phyloP scores from a whole-genome alignment of 2,329 filamentous ascomycete species.

The Xylaria sp. region DNA sequence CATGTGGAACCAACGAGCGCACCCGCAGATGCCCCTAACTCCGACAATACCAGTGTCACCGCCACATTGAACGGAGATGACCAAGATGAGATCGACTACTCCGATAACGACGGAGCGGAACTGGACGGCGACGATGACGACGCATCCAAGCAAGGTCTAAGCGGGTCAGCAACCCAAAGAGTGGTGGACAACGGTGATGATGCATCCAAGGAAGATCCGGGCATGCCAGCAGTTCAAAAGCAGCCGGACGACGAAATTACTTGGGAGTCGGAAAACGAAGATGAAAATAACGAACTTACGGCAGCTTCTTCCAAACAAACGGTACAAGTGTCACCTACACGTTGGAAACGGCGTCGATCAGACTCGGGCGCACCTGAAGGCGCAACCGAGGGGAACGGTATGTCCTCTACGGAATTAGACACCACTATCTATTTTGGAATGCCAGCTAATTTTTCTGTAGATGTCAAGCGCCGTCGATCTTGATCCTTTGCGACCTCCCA shows the following conservation, averaged over 20 bases:
- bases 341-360: slow-evolving; percentile 35
- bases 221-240: slow-evolving; percentile 26
- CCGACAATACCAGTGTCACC: slow-evolving; percentile 40
- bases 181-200: slow-evolving; percentile 33
- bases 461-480: slow-evolving; percentile 57
- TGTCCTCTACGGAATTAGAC: slow-evolving; percentile 2
- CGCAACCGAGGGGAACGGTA: slow-evolving; percentile 36
- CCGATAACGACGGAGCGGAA: slow-evolving; percentile 41
- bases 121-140: slow-evolving; percentile 23
- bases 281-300: slow-evolving; percentile 21
- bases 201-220: slow-evolving; percentile 20
- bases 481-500: slow-evolving; percentile 34
- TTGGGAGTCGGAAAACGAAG: slow-evolving; percentile 40
- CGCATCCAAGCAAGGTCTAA: slow-evolving; percentile 21
- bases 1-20: slow-evolving; percentile 21
- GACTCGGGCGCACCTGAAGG: slow-evolving; percentile 32
- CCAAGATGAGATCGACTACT: slow-evolving; percentile 41
- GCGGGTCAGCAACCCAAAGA: slow-evolving; percentile 26
- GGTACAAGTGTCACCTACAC: slow-evolving; percentile 41
- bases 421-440: not conserved
- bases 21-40: slow-evolving; percentile 36
- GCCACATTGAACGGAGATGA: slow-evolving; percentile 38
- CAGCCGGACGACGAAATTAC: slow-evolving; percentile 38
- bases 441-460: slow-evolving; percentile 41
- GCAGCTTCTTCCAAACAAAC: slow-evolving; percentile 28